A percentile compares a stretch with the other conserved stretches of the same genome.
Conservation (phyloP, 2,329 filamentous ascomycete species). For the Chaetomiaceae sp. region DNA sequence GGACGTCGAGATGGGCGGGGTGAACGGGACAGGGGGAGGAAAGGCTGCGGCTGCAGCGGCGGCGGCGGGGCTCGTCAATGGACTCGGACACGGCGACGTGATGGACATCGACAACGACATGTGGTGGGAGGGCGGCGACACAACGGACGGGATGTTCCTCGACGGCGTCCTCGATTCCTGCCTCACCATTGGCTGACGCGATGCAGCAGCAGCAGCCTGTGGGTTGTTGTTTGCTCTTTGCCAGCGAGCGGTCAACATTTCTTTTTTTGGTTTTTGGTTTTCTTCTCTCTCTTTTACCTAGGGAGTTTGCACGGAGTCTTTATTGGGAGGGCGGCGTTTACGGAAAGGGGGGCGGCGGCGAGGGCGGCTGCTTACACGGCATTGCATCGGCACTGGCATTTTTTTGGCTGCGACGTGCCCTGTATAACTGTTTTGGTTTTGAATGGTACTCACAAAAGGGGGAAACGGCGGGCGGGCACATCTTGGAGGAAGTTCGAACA, state of each 20-base stretch:
- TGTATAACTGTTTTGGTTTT: constrained; percentile 16
- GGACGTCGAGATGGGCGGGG: constrained; percentile 31
- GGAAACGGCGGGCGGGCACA: no score
- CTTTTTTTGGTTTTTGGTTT: neutral
- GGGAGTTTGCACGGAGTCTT: constrained; percentile 7
- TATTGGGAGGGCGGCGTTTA: constrained; percentile 10
- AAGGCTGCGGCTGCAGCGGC: neutral
- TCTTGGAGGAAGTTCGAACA: no score
- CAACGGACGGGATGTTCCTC: constrained; percentile 47
- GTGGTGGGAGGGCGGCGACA: constrained; percentile 59
- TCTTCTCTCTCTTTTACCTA: neutral
- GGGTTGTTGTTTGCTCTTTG: neutral
- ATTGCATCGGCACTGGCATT: constrained; percentile 24
- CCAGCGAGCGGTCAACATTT: neutral
- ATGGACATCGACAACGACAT: constrained; percentile 57
- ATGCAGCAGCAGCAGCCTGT: neutral
- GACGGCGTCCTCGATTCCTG: constrained; percentile 52
- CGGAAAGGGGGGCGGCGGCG: constrained; percentile 1
- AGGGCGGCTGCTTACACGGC: constrained; percentile 12
- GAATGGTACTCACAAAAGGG: constrained; percentile 12
- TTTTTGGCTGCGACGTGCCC: constrained; percentile 6
- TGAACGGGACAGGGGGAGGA: constrained; percentile 27
- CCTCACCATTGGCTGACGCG: constrained; percentile 8
- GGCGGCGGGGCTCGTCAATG: constrained; percentile 41
- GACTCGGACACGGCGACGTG: constrained; percentile 43